Evolutionary conservation across 1,284 basidiomycete genomes (phyloP).

Genomic region (Irpex sp.): DNA sequence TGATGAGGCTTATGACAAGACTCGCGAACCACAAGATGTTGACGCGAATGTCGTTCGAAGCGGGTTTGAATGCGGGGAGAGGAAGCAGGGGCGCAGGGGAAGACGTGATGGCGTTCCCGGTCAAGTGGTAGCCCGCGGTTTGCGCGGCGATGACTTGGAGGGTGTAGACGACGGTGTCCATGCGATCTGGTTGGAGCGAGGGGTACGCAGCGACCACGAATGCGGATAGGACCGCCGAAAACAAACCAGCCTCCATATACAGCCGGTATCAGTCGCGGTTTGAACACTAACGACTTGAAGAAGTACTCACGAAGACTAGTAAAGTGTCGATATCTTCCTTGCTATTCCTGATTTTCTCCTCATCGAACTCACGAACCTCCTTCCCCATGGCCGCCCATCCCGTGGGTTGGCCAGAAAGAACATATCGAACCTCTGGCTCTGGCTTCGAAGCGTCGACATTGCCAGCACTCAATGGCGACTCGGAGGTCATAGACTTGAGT

Average conservation of each 20-base stretch:
- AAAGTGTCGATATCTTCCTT: not conserved
- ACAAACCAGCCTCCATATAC: not conserved
- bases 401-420: not conserved
- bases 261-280: too few species aligned
- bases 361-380: not conserved
- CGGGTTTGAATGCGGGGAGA: not conserved
- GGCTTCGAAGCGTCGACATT: not conserved
- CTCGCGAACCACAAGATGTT: not conserved
- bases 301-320: not conserved
- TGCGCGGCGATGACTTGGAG: not conserved
- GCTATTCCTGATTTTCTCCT: not conserved
- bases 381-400: not conserved
- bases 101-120: not conserved
- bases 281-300: too few species aligned
- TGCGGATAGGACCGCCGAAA: not conserved
- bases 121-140: not conserved
- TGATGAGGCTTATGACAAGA: not conserved
- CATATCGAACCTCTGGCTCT: not conserved
- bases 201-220: not conserved
- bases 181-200: not conserved
- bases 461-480: too few species aligned
- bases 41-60: not conserved
- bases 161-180: not conserved
- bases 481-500: too few species aligned
- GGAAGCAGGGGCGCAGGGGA: not conserved